These are phyloP conservation scores for Asterochloris sp. DNA, from an alignment of 139 green algal species.

Conservation along the genomic window DNA sequence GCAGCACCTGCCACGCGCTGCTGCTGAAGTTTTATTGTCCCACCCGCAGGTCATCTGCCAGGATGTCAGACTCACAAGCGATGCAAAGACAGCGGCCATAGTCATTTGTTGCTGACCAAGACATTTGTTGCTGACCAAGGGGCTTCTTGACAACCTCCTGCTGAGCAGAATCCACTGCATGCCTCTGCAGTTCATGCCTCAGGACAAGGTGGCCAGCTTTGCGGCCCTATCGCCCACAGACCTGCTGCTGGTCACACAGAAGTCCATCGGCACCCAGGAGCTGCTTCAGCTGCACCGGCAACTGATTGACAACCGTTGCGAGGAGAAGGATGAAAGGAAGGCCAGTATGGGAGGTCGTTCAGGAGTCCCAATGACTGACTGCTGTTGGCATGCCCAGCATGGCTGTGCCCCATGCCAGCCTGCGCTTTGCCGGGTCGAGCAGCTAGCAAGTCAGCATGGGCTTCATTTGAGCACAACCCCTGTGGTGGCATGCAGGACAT, in stretches of 20 bases:
- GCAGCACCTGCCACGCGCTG: no score
- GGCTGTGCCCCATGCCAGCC: not conserved
- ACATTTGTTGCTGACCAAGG: not conserved
- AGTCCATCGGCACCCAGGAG: slow-evolving; percentile 71
- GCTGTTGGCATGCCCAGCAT: not conserved
- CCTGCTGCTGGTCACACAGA: slow-evolving; percentile 88
- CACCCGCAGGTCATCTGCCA: not conserved
- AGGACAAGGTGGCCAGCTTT: slow-evolving; percentile 94
- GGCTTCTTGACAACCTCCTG: not conserved
- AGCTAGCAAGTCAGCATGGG: no score
- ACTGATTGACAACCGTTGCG: slow-evolving; percentile 60
- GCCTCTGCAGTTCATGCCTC: slow-evolving; percentile 81
- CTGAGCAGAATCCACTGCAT: not conserved
- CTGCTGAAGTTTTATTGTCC: not conserved
- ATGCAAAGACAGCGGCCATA: not conserved
- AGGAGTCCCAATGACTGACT: not conserved
- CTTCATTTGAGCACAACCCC: not conserved
- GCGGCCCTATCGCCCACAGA: slow-evolving; percentile 69
- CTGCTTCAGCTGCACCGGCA: slow-evolving; percentile 72
- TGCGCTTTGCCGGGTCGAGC: not conserved
- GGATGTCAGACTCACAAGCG: not conserved
- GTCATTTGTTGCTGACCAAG: not conserved
- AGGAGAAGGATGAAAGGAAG: slow-evolving; percentile 20
- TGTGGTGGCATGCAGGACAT: not conserved
- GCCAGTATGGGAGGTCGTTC: not conserved